Conservation (phyloP, 768 basidiomycete genomes). For the Rhizopogon rudus region DNA sequence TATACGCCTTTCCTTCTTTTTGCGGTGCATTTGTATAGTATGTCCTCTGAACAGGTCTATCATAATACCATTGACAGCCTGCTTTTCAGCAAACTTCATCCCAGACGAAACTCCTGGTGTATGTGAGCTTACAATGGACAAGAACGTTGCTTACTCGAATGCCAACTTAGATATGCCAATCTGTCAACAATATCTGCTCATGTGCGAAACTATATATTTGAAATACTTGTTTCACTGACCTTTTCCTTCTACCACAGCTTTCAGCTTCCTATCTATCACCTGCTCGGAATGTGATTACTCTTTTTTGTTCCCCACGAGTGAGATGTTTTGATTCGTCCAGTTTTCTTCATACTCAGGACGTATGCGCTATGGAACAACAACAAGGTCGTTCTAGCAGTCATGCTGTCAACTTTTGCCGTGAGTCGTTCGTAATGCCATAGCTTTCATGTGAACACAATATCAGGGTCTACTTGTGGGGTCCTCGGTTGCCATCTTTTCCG, state of each 20-base stretch:
- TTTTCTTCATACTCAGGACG: conserved; percentile 4
- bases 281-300: background rate
- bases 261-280: background rate
- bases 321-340: background rate
- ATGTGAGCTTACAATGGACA: background rate
- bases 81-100: background rate
- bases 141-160: background rate
- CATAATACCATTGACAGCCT: background rate
- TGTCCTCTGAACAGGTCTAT: background rate
- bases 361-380: conserved; percentile 4
- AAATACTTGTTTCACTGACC: background rate
- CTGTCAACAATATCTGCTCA: conserved; percentile 1
- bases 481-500: background rate
- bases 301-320: background rate
- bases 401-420: background rate
- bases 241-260: background rate
- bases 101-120: background rate
- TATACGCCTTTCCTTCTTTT: conserved; percentile 4
- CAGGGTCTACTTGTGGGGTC: background rate
- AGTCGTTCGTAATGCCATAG: background rate
- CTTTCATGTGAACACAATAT: background rate
- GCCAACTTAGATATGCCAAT: conserved; percentile 1
- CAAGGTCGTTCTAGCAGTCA: background rate
- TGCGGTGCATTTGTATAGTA: background rate
- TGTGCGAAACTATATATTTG: background rate